Evolutionary conservation across 176 grass and related monocot species (phyloP), one percentile per base, ranked within the genome.

Genomic region (Ampelocalamus luodianensis): DNA sequence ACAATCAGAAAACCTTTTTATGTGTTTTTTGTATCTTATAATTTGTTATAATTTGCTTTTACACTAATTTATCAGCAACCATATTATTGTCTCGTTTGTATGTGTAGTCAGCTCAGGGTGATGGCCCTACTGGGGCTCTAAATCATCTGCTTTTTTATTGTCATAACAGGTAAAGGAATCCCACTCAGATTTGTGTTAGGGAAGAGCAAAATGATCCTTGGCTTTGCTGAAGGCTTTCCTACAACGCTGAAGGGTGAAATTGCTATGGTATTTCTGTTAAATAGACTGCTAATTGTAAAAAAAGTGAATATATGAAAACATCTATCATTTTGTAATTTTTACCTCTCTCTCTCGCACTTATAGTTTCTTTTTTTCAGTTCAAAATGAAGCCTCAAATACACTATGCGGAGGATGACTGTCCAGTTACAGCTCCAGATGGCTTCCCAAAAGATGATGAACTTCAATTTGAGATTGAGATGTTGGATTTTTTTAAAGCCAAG

Each of bases 321-420:
- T 72, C 16, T 46, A 46, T 79, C 24, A 11, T 59, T 82, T 54
- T 70, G 27, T 68, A 49, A 79, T 74, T 76, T 62, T 68, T 14
- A 6, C 10, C 13, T 67, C 3, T 17, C 23, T 32, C 74, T 44
- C 16, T 54, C 1, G n/a, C n/a, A 29, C 74, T 53, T 40, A 68
- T 55, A 65, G 5, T 46, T 75, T 92, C 76, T 51, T 70, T 34
- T 87, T 90, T 83, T 67, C 88, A 98, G 96, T 98, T 98, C 88
- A 98, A 98, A 85, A 98, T 98, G 93, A 90, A 98, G 85, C 96
- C 96, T 74, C 86, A 94, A 70, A 87, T 98, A 87, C 96, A 98
- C 83, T 98, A 94, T 51, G 71, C 89, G 18, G 96, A 98, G 88
- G 91, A 90, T 4, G 91, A 95, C 81, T 98, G 93, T 85, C 96